Base-by-base conservation (phyloP, 805 yeast genomes). In the Candida glaebosa region DNA sequence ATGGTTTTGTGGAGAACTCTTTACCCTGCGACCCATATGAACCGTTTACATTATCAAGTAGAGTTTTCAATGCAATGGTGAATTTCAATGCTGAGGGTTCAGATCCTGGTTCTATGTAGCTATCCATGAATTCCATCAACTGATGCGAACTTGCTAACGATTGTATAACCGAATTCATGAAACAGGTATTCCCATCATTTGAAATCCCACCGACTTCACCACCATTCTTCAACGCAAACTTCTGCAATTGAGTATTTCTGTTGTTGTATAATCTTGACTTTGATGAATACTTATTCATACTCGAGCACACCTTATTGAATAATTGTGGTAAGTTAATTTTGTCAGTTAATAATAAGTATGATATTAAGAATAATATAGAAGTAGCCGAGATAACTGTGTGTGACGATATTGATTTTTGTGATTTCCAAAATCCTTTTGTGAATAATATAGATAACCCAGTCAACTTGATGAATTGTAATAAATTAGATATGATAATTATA, bases 101-200 rank as follows among this genome's bases (percentile, higher is more conserved):
- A 46, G 3, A 37, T 45, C 7, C 44, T 41, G 14, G 46, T 10
- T 58, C 58, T 4, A 62, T 39, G 41, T 63, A 63, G 6, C 67
- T 62, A 31, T 78, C 76, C 35, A 86, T 67, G 52, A 83, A 86
- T 16, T 69, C 67, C 15, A 71, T 50, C 28, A 88, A 65, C 26
- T 81, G 76, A 18, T 74, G 71, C 0, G 93, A 82, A 0, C 91
- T 82, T 0, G 96, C 89, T 42, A 89, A 63, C 14, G 86, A 76
- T 60, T 90, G 97, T 19, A 90, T 61, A 1, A 90, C 96, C 18
- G 89, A 80, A 63, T 90, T 90, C 95, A 89, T 88, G 54, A 90
- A 90, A 61, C 97, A 90, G 0, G 96, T 88, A 57, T 90, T 90
- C 10, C 97, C 96, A 49, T 87, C 96, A 58, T 90, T 90, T 44